Percentiles rank a stretch among this genome's conserved stretches.
Evolutionary conservation across 1,139 yeast genomes (phyloP).

Genomic region (Meyerozyma elateridarum): DNA sequence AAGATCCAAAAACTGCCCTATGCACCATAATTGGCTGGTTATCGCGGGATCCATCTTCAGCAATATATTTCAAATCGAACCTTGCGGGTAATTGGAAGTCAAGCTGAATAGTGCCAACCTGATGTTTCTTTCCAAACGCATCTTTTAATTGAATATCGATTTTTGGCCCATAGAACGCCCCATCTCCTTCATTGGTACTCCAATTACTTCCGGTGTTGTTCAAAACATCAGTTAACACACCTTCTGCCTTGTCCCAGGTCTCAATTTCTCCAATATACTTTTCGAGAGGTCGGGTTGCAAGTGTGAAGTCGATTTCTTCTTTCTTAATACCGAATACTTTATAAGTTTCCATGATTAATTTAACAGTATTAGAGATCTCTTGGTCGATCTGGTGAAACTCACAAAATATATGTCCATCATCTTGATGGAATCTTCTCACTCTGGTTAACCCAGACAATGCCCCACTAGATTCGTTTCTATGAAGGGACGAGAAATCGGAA

Average conservation of each 20-base stretch:
- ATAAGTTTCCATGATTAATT: conserved; percentile 74
- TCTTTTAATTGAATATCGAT: conserved; percentile 85
- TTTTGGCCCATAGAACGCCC: conserved; percentile 97
- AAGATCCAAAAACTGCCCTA: conserved; percentile 91
- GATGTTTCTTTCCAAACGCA: conserved; percentile 79
- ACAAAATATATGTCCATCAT: conserved; percentile 97
- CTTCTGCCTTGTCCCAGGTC: conserved; percentile 86
- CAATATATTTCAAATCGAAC: conserved; percentile 68
- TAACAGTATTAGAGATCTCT: conserved; percentile 73
- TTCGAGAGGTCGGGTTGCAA: conserved; percentile 87
- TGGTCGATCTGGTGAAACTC: conserved; percentile 71
- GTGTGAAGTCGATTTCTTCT: conserved; percentile 57
- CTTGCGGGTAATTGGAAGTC: conserved; percentile 92
- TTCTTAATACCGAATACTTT: conserved; percentile 64
- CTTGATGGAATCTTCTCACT: conserved; percentile 96
- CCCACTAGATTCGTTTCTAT: conserved; percentile 93
- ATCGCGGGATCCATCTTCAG: conserved; percentile 42
- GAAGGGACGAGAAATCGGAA: conserved; percentile 91
- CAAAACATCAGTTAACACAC: conserved; percentile 61
- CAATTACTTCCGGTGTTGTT: conserved; percentile 58
- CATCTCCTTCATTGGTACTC: conserved; percentile 85
- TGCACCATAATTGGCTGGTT: conserved; percentile 87
- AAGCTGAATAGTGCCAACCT: conserved; percentile 91
- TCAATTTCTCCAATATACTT: conserved; percentile 75
- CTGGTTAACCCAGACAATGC: conserved; percentile 92